Conservation (phyloP, 257 asterid species). For the Nicotiana paniculata region DNA sequence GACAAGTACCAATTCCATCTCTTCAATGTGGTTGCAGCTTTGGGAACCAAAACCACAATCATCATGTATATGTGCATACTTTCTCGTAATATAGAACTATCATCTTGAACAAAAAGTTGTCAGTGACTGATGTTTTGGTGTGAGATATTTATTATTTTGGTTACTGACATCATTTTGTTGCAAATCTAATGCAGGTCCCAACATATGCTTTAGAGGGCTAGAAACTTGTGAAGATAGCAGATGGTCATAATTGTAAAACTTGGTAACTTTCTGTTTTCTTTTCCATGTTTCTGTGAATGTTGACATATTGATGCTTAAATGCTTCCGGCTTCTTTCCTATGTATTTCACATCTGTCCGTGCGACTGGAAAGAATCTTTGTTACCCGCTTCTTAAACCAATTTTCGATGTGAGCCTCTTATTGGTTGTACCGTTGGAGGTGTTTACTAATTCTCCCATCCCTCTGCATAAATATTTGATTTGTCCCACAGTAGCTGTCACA, state of each 20-base stretch:
- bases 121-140: neutral
- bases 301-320: neutral
- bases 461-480: too few species aligned
- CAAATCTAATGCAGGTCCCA: slow-evolving; percentile 48
- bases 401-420: neutral
- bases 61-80: neutral
- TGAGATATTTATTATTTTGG: neutral
- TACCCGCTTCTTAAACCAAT: neutral
- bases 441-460: neutral
- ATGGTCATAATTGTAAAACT: neutral
- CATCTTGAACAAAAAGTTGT: neutral
- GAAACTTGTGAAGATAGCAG: slow-evolving; percentile 14
- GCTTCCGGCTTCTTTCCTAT: neutral
- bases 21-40: neutral
- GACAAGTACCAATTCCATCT: neutral
- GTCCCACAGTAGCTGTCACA: too few species aligned
- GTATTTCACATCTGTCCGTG: neutral
- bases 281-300: neutral
- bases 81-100: neutral
- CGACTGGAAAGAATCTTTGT: neutral
- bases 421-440: neutral
- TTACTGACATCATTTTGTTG: neutral
- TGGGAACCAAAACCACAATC: neutral
- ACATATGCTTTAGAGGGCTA: slow-evolving; percentile 71
- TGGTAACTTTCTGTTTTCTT: slow-evolving; percentile 12